A percentile compares a stretch with the other conserved stretches of the same genome.
These are phyloP conservation scores for Fusarium solani-melongenae DNA, from an alignment of 2,329 filamentous ascomycete genomes.

Conservation along the genomic window DNA sequence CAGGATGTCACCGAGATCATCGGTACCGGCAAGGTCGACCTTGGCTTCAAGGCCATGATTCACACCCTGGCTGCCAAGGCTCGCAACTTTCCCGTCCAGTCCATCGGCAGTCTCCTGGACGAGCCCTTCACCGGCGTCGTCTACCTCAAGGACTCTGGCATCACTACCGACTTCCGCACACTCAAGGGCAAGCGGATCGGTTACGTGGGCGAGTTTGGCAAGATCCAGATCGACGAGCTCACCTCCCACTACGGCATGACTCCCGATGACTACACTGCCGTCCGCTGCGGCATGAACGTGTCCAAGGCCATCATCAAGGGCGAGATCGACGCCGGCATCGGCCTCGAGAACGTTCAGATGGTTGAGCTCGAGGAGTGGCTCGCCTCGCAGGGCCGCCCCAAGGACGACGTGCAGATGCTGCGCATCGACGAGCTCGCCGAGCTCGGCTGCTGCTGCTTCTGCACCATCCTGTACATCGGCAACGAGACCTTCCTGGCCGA, in stretches of 20 bases:
- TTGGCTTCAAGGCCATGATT: slow-evolving; percentile 88
- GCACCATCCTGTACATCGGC: slow-evolving; percentile 82
- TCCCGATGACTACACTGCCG: slow-evolving; percentile 77
- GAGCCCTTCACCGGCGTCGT: slow-evolving; percentile 85
- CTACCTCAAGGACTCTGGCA: slow-evolving; percentile 79
- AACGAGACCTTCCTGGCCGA: slow-evolving; percentile 76
- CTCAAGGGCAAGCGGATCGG: slow-evolving; percentile 82
- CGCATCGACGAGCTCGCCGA: slow-evolving; percentile 84
- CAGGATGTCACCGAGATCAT: slow-evolving; percentile 86
- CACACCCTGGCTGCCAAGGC: slow-evolving; percentile 84
- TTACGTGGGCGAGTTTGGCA: slow-evolving; percentile 84
- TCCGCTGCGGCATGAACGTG: slow-evolving; percentile 86
- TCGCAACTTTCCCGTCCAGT: slow-evolving; percentile 77
- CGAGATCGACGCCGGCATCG: slow-evolving; percentile 78
- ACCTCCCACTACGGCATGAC: slow-evolving; percentile 82
- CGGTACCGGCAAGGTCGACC: slow-evolving; percentile 78
- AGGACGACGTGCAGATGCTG: slow-evolving; percentile 80
- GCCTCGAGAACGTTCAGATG: slow-evolving; percentile 86
- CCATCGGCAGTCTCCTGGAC: slow-evolving; percentile 79
- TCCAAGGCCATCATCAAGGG: slow-evolving; percentile 80
- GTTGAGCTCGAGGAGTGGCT: slow-evolving; percentile 85
- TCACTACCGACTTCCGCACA: slow-evolving; percentile 79
- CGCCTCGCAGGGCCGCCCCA: slow-evolving; percentile 68
- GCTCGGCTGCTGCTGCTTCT: slow-evolving; percentile 87
- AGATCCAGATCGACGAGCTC: slow-evolving; percentile 86